Evolutionary conservation across 257 asterid species (phyloP), one percentile per base, ranked within the genome.

Genomic region (Nicotiana sylvestris): DNA sequence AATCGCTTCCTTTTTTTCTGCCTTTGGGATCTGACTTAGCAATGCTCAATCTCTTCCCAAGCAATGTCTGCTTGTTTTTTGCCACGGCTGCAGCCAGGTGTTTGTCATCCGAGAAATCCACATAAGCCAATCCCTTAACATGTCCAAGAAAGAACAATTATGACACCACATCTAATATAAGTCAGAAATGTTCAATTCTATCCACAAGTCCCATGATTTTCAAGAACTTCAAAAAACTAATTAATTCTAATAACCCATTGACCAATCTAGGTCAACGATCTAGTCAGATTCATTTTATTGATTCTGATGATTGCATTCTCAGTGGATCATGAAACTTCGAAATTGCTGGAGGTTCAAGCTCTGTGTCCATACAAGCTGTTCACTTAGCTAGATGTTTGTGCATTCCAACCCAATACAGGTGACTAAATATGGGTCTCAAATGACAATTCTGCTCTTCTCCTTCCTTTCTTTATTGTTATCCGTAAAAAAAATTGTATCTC

Each of bases 51-150:
- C 83, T 93, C 87, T 91, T 96, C 81, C 97, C 98, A 32, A 89
- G 84, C 74, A 93, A 82, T 33, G 35, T 87, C 64, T 90, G 90
- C 84, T 82, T 94, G 88, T 91, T 94, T 93, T 92, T 96, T 84
- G 89, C 89, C 86, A 93, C 17, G 13, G 98, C 98, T 13, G 92
- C 91, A 55, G 89, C 86, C 82, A 96, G 98, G 90, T 93, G 98
- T 76, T 89, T 87, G 79, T 94, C 95, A 64, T 96, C 96, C 4
- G 88, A 85, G 90, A 96, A 96, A 86, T 94, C 98, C 90, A 94
- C 97, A 86, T 96, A 96, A 30, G 98, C 98, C 78, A 96, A 86
- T 83, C 98, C 98, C 99, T 94, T 60, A 81, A 65, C 79, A 84
- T 4, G 67, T 56, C 79, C 72, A 66, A 85, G 35, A 43, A 84